These are phyloP conservation scores for Comarum palustre DNA, from an alignment of 306 rosid genomes.

Conservation along the genomic window DNA sequence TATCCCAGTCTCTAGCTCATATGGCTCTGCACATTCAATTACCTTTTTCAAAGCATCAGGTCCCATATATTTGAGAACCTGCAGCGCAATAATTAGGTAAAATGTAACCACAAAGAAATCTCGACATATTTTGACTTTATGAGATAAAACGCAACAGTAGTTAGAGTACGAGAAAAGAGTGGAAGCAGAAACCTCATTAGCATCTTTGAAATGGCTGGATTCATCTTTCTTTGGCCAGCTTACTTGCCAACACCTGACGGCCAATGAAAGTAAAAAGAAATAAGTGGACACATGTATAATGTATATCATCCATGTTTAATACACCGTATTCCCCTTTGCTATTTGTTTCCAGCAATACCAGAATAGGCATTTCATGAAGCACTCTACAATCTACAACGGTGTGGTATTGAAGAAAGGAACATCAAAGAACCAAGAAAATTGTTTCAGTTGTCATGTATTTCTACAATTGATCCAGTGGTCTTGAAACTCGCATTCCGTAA, in stretches of 20 bases:
- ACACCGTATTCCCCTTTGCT: background rate
- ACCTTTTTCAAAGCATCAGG: conserved; percentile 34
- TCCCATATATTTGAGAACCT: conserved; percentile 39
- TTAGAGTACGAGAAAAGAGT: background rate
- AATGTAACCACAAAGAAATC: background rate
- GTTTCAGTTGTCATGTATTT: background rate
- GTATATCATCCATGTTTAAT: background rate
- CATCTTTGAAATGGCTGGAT: conserved; percentile 41
- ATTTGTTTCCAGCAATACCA: background rate
- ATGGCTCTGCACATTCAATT: conserved; percentile 27
- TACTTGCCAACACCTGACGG: conserved; percentile 49
- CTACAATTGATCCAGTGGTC: background rate
- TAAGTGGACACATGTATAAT: background rate
- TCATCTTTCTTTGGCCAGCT: conserved; percentile 47
- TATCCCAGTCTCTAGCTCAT: conserved; percentile 15
- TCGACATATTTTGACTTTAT: background rate
- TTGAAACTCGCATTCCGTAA: background rate
- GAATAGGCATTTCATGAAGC: background rate
- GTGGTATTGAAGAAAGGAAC: background rate
- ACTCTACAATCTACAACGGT: background rate
- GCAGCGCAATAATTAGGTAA: background rate
- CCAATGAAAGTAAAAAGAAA: background rate
- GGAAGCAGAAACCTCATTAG: conserved; percentile 44
- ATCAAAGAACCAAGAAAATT: background rate
- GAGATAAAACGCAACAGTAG: background rate